Conservation (phyloP, 495 filamentous ascomycete species). For the Hypoxylon crocopeplum region DNA sequence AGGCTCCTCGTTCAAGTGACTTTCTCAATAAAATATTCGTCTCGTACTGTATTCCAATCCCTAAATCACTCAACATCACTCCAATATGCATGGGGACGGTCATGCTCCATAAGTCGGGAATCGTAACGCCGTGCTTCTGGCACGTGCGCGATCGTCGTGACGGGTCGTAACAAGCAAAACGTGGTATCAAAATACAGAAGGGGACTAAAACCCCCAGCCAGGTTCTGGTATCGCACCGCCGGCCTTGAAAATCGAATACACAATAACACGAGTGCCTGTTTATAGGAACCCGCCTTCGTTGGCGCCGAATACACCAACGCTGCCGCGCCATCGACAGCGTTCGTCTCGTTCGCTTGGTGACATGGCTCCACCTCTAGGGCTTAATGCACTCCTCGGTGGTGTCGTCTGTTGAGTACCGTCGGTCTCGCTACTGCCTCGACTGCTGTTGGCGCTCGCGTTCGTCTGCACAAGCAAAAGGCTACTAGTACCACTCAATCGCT, state of each 20-base stretch:
- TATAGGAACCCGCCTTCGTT: slow-evolving; percentile 42
- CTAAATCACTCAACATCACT: slow-evolving; percentile 25
- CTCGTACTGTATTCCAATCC: slow-evolving; percentile 33
- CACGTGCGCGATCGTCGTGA: slow-evolving; percentile 33
- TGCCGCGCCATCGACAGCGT: slow-evolving; percentile 43
- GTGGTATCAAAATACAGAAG: slow-evolving; percentile 39
- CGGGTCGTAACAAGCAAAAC: slow-evolving; percentile 36
- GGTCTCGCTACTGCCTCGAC: slow-evolving; percentile 52
- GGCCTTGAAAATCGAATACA: slow-evolving; percentile 32
- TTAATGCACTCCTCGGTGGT: slow-evolving; percentile 35
- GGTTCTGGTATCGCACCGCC: slow-evolving; percentile 13
- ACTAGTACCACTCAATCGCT: slow-evolving; percentile 59
- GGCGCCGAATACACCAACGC: slow-evolving; percentile 39
- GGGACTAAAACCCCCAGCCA: slow-evolving; percentile 8
- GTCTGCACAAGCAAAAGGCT: slow-evolving; percentile 61
- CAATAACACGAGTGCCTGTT: slow-evolving; percentile 20
- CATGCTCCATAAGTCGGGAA: slow-evolving; percentile 36
- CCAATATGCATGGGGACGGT: slow-evolving; percentile 33
- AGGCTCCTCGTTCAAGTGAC: slow-evolving; percentile 24
- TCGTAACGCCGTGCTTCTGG: slow-evolving; percentile 24
- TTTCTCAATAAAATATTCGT: slow-evolving; percentile 26
- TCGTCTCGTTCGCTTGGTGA: slow-evolving; percentile 39
- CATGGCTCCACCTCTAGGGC: slow-evolving; percentile 25
- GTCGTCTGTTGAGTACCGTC: slow-evolving; percentile 40
- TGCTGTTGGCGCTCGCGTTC: slow-evolving; percentile 54